phyloP scores from a whole-genome alignment of 176 grass and related monocot species.

The Puccinellia tenuiflora region DNA sequence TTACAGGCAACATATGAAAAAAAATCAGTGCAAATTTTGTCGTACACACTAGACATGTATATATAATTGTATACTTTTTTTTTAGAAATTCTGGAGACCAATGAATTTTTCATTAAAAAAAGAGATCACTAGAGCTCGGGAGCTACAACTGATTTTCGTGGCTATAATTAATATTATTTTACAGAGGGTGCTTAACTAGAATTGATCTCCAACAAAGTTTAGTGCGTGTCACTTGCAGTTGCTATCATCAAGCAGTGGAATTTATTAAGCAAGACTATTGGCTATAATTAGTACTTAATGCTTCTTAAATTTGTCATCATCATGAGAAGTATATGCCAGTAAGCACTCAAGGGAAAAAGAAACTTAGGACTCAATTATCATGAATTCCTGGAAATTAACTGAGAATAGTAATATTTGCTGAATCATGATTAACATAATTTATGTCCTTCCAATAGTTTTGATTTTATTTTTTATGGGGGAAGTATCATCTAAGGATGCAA shows the following conservation, averaged over 20 bases:
- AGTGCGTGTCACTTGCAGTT: constrained; percentile 24
- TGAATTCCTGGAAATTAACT: background rate
- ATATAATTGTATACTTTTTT: too few species aligned
- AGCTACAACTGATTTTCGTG: too few species aligned
- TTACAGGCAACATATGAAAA: too few species aligned
- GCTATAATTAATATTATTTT: too few species aligned
- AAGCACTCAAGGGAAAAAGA: background rate
- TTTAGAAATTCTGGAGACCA: too few species aligned
- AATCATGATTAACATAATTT: background rate
- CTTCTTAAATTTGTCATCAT: constrained; percentile 11
- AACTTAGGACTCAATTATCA: background rate
- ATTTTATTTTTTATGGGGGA: background rate
- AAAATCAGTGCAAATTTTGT: too few species aligned
- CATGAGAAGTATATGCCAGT: background rate
- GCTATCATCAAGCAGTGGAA: background rate
- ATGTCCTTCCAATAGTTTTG: background rate
- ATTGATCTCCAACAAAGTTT: background rate
- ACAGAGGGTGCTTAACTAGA: background rate
- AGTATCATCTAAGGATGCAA: too few species aligned
- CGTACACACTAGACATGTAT: too few species aligned
- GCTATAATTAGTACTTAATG: background rate
- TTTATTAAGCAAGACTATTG: background rate
- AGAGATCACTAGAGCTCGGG: too few species aligned
- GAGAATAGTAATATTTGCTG: background rate
- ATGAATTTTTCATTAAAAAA: too few species aligned